Conservation (phyloP, 1,284 basidiomycete genomes). For the Mycosarcoma maydis region DNA sequence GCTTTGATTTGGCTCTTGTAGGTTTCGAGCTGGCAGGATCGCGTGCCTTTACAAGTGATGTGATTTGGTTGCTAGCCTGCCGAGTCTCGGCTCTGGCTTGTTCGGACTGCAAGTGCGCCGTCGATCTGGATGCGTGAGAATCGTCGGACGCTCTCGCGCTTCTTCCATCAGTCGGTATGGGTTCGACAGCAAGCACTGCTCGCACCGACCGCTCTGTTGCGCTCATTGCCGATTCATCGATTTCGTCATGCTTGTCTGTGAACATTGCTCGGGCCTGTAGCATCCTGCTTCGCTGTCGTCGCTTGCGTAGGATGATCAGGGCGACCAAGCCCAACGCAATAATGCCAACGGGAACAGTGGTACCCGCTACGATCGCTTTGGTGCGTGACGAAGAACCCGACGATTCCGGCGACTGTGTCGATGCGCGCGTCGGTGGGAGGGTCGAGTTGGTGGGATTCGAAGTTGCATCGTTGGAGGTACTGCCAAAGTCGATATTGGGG, state of each 20-base stretch:
- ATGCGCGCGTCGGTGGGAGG: too few relatives aligned
- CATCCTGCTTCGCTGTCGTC: constrained; percentile 4
- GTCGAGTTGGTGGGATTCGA: too few relatives aligned
- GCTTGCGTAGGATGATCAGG: constrained; percentile 12
- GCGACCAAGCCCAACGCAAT: constrained; percentile 17
- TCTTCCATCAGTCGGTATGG: not conserved
- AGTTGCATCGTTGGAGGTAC: not conserved
- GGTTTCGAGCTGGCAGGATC: not conserved
- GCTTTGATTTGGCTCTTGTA: constrained; percentile 12
- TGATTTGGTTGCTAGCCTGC: not conserved
- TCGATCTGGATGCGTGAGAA: constrained; percentile 3
- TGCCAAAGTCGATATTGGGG: constrained; percentile 3
- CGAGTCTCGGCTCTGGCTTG: not conserved
- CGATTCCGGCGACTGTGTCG: not conserved
- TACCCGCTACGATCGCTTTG: constrained; percentile 6
- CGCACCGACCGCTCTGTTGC: too few relatives aligned
- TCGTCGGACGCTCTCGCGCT: constrained; percentile 4
- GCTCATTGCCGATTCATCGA: too few relatives aligned
- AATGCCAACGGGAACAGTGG: constrained; percentile 19
- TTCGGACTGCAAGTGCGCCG: not conserved
- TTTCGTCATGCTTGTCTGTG: too few relatives aligned
- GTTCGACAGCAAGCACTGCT: too few relatives aligned
- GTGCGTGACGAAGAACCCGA: constrained; percentile 1
- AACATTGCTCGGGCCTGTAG: too few relatives aligned
- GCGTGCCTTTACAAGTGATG: too few relatives aligned